Evolutionary conservation across 495 filamentous ascomycete genomes (phyloP).

Genomic region (Aspergillus cristatus): DNA sequence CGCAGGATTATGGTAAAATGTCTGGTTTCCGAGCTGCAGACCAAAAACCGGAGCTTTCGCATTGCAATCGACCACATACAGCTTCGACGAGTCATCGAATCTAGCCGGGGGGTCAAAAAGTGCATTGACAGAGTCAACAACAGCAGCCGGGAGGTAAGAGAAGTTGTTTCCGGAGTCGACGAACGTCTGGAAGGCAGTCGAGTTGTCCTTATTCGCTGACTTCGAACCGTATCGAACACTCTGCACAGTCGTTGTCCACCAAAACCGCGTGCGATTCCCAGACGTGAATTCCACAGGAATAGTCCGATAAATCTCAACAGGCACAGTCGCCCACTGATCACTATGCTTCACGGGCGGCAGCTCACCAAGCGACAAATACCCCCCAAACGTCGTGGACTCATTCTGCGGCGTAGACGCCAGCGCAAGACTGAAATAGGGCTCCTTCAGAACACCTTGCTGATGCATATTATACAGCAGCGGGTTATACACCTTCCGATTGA

Average conservation of each 20-base stretch:
- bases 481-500: slow-evolving; percentile 34
- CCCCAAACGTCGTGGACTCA: slow-evolving; percentile 10
- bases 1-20: slow-evolving; percentile 39
- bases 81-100: slow-evolving; percentile 33
- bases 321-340: slow-evolving; percentile 10
- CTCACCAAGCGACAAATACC: slow-evolving; percentile 19
- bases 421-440: slow-evolving; percentile 45
- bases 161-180: slow-evolving; percentile 65
- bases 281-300: slow-evolving; percentile 11
- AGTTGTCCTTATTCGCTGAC: no score
- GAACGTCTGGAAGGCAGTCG: slow-evolving; percentile 34
- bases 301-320: slow-evolving; percentile 15
- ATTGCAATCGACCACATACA: slow-evolving; percentile 54
- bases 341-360: slow-evolving; percentile 15
- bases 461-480: slow-evolving; percentile 52
- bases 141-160: slow-evolving; percentile 45
- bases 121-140: slow-evolving; percentile 51
- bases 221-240: slow-evolving; percentile 10
- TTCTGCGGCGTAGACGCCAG: slow-evolving; percentile 16
- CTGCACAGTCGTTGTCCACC: slow-evolving; percentile 19
- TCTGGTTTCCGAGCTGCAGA: slow-evolving; percentile 36
- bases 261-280: slow-evolving; percentile 7
- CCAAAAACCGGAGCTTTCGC: slow-evolving; percentile 45
- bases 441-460: slow-evolving; percentile 37
- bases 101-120: slow-evolving; percentile 45